A percentile compares a stretch with the other conserved stretches of the same genome.
These are phyloP conservation scores for Thecaphora thlaspeos DNA, from an alignment of 1,284 basidiomycete species.

Conservation along the genomic window DNA sequence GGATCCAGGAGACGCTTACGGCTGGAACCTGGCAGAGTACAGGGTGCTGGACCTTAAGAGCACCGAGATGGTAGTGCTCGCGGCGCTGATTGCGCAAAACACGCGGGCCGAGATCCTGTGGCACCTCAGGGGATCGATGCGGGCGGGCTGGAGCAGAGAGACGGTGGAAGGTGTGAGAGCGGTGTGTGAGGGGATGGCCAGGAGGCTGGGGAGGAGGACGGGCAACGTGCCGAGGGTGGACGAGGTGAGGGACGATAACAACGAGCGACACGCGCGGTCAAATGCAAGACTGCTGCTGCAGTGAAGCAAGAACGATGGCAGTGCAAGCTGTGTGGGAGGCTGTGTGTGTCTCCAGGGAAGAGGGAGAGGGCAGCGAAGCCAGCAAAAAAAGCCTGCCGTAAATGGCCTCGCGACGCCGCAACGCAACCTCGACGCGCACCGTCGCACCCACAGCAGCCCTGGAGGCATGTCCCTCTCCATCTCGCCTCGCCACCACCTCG, in stretches of 20 bases:
- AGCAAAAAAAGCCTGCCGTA: too few species aligned
- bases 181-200: constrained; percentile 4
- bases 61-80: constrained; percentile 16
- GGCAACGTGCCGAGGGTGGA: constrained; percentile 10
- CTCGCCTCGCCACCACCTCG: too few species aligned
- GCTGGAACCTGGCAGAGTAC: constrained; percentile 16
- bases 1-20: constrained; percentile 23
- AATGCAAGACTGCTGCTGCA: not conserved
- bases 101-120: constrained; percentile 18
- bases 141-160: constrained; percentile 19
- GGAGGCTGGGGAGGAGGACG: constrained; percentile 4
- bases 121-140: constrained; percentile 22
- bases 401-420: too few species aligned
- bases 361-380: too few species aligned
- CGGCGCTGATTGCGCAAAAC: constrained; percentile 15
- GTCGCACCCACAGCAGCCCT: too few species aligned
- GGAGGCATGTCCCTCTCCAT: too few species aligned
- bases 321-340: too few species aligned
- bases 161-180: constrained; percentile 8
- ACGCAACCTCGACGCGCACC: too few species aligned
- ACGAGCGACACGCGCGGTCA: constrained; percentile 6
- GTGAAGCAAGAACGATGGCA: too few species aligned
- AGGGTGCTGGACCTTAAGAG: constrained; percentile 10
- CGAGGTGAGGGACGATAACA: constrained; percentile 14
- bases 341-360: too few species aligned